phyloP scores from a whole-genome alignment of 2,329 filamentous ascomycete species.

The Leptodontidium sp. region DNA sequence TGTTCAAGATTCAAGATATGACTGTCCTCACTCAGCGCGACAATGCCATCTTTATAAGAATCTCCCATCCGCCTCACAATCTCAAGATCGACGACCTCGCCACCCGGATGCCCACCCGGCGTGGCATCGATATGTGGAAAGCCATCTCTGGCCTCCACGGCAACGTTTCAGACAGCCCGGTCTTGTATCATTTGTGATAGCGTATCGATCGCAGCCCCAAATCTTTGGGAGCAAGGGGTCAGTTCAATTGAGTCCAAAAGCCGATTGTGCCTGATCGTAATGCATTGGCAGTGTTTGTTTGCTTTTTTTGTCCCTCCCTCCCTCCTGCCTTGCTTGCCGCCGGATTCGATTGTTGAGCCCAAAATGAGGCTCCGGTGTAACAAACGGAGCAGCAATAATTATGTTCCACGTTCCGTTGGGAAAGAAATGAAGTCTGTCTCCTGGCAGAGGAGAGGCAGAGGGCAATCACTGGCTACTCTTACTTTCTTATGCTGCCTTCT shows the following conservation, averaged over 20 bases:
- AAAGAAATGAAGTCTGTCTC: slow-evolving; percentile 12
- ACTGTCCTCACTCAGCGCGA: slow-evolving; percentile 17
- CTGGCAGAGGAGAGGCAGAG: slow-evolving; percentile 19
- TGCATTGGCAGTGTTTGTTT: slow-evolving; percentile 34
- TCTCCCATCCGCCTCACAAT: slow-evolving; percentile 25
- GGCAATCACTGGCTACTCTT: slow-evolving; percentile 24
- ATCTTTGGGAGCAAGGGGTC: slow-evolving; percentile 13
- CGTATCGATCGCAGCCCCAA: slow-evolving; percentile 18
- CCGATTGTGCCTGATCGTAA: slow-evolving; percentile 17
- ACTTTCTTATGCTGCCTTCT: slow-evolving; percentile 21
- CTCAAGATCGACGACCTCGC: slow-evolving; percentile 17
- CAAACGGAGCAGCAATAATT: slow-evolving; percentile 31
- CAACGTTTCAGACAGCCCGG: slow-evolving; percentile 30
- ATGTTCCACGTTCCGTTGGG: slow-evolving; percentile 36
- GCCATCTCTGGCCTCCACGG: slow-evolving; percentile 31
- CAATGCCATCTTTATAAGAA: slow-evolving; percentile 33
- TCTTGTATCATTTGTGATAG: slow-evolving; percentile 30
- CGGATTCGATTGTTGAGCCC: slow-evolving; percentile 24
- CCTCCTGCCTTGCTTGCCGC: slow-evolving; percentile 30
- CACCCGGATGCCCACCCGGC: slow-evolving; percentile 11
- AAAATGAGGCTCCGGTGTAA: slow-evolving; percentile 38
- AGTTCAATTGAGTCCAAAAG: slow-evolving; percentile 22
- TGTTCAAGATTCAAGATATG: slow-evolving; percentile 3
- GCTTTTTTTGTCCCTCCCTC: background rate
- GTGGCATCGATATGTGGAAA: slow-evolving; percentile 25